phyloP scores from a whole-genome alignment of 306 rosid species.

The Canavalia ensiformis region DNA sequence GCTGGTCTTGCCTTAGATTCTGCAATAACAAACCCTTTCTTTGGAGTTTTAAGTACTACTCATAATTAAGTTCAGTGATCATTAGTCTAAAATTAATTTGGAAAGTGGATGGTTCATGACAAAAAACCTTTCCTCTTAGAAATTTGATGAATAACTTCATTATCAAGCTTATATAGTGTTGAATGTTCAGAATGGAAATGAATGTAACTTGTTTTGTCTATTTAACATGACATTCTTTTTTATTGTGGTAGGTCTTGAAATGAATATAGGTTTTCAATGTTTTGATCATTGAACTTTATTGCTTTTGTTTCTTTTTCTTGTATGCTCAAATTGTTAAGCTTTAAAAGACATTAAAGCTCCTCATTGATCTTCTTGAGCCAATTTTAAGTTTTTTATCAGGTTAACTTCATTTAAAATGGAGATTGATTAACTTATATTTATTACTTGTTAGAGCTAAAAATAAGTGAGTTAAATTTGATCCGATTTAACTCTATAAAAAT shows the following conservation, averaged over 20 bases:
- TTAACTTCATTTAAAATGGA: no score
- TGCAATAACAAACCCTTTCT: constrained; percentile 88
- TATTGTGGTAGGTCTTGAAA: background rate
- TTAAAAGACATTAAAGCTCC: no score
- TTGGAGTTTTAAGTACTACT: constrained; percentile 68
- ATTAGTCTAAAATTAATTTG: background rate
- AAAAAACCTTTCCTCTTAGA: background rate
- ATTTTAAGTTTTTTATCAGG: no score
- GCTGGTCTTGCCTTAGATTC: constrained; percentile 73
- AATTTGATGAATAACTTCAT: constrained; percentile 1
- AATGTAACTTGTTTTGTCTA: constrained; percentile 20
- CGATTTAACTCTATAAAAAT: no score
- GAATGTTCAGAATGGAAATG: constrained; percentile 17
- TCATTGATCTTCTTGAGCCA: no score
- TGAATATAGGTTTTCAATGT: background rate
- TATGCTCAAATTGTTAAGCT: background rate
- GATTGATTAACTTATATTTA: no score
- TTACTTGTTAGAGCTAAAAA: no score
- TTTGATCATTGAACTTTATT: background rate
- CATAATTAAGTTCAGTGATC: constrained; percentile 19
- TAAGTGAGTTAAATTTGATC: no score
- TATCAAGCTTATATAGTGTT: background rate
- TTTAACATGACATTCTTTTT: background rate
- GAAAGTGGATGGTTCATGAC: background rate
- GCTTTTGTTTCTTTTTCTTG: background rate